Base-by-base conservation (phyloP, 768 basidiomycete genomes). In the Hortiboletus flavorubellus region DNA sequence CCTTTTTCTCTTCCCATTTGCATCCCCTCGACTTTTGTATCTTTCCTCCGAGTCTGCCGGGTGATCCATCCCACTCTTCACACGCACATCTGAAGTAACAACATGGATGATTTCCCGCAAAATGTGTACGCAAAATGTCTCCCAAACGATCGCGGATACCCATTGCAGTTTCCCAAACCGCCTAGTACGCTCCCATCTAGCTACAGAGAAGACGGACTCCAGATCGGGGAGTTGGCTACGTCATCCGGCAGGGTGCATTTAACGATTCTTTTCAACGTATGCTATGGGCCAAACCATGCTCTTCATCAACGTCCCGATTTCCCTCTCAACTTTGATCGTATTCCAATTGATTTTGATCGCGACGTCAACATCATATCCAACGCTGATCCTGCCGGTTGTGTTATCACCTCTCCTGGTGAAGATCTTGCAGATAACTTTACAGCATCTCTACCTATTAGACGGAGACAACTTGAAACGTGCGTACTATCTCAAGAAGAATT, bases 161-260 rank as follows among this genome's bases (percentile, higher is more conserved):
- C 69, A 3, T 57, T 72, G 11, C 70, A 66, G 68, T 56, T 60
- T 31, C 72, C 72, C 5, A 63, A 67, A 12, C 64, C 66, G 2
- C 54, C 65, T 39, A 39, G 29, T n/a, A 33, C 30, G 16, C 59
- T 71, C 8, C 66, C 68, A 7, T 38, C 48, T 12, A 49, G 53
- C 10, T 70, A 73, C 35, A 57, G 53, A 16, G 43, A 51, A 8
- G 50, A 62, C 12, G 72, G 72, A 1, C 54, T 70, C 26, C 63
- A 56, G 39, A 70, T 75, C 11, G 73, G 73, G 3, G 73, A 75
- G 68, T 75, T 3, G 71, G 70, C 14, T 58, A 68, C 33, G 46
- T 73, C 33, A 62, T 54, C 2, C 51, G 50, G 3, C 43, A 59
- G 34, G 73, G 73, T 21, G 33, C 3, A 16, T 62, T 75, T 40